Base-by-base conservation (phyloP, 371 early-diverging fungal species). In the Mortierella sp. region DNA sequence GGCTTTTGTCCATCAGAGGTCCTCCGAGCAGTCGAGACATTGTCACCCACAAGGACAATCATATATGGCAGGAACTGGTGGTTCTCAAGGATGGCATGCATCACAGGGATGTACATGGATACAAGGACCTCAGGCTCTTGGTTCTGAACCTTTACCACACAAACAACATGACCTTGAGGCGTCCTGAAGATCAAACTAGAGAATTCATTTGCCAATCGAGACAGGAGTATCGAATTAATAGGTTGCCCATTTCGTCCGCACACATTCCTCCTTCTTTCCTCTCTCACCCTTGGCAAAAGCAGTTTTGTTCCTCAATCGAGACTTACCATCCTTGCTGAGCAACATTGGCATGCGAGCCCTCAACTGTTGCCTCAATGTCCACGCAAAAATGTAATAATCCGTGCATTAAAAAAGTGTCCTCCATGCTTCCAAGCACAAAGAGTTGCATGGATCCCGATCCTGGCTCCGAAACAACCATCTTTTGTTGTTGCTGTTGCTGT, bases 331-430 rank as follows among this genome's bases (percentile, higher is more conserved):
- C 90, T 37, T 87, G 86, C 2, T 70, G 44, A 5, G 88, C 75
- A 18, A 91, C 85, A 12, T 81, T 73, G n/a, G 83, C 79, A 80
- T 88, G 89, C 4, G 80, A 57, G 6, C 85, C 75, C 63, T 93
- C 94, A 48, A 94, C 89, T 0, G 92, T 88, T 9, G 81, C 59
- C 70, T 96, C 96, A 23, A 95, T 79, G 66, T 95, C 95, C 7
- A 80, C 62, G 7, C 89, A 84, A 68, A 91, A 94, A 81, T 93
- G 90, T 46, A 88, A 81, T 47, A 91, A 81, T 0, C 93, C 94
- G 64, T 91, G 85, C 46, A 92, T 83, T 14, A 86, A 84, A 67
- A 94, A 89, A 0, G 90, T 88, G 56, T 92, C 93, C 14, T 77
- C 81, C 58, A 91, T 81, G 7, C 89, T 76, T 6, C 96, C 95